These are phyloP conservation scores for Penstemon eatonii DNA, from an alignment of 257 asterid genomes.

Conservation along the genomic window DNA sequence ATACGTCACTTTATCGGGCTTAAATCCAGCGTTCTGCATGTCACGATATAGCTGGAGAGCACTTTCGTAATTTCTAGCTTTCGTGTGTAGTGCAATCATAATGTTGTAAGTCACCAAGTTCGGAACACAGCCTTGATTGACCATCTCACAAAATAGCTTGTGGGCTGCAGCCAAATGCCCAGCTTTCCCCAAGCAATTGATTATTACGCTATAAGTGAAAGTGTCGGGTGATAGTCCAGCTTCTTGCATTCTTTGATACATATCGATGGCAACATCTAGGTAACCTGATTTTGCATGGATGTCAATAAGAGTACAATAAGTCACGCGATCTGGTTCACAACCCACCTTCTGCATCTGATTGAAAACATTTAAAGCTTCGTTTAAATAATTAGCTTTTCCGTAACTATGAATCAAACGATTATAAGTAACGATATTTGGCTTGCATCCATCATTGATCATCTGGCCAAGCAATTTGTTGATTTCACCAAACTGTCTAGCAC, in stretches of 20 bases:
- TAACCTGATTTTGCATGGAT: slow-evolving; percentile 96
- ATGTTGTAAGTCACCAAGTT: slow-evolving; percentile 86
- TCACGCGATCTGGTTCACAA: slow-evolving; percentile 91
- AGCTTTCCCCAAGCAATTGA: slow-evolving; percentile 92
- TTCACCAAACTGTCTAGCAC: slow-evolving; percentile 71
- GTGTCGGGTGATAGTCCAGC: slow-evolving; percentile 97
- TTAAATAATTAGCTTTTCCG: slow-evolving; percentile 85
- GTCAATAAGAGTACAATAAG: slow-evolving; percentile 92
- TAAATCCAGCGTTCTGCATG: slow-evolving; percentile 89
- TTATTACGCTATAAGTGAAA: slow-evolving; percentile 94
- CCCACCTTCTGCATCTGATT: slow-evolving; percentile 70
- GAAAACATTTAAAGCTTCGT: slow-evolving; percentile 74
- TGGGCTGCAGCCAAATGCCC: slow-evolving; percentile 85
- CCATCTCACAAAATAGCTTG: slow-evolving; percentile 84
- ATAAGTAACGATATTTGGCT: slow-evolving; percentile 86
- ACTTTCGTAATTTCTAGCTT: slow-evolving; percentile 82
- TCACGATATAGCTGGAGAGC: slow-evolving; percentile 84
- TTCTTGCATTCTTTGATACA: slow-evolving; percentile 89
- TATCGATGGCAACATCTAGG: slow-evolving; percentile 82
- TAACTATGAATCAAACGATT: slow-evolving; percentile 94
- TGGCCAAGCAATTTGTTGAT: slow-evolving; percentile 72
- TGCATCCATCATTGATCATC: slow-evolving; percentile 80
- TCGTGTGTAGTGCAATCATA: slow-evolving; percentile 91
- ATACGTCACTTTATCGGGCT: slow-evolving; percentile 93
- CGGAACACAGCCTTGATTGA: slow-evolving; percentile 80